Percentiles rank a stretch among this genome's conserved stretches.
Evolutionary conservation across 352 stramenopile genomes (phyloP).

Genomic region (Globisporangium cylindrosporum): DNA sequence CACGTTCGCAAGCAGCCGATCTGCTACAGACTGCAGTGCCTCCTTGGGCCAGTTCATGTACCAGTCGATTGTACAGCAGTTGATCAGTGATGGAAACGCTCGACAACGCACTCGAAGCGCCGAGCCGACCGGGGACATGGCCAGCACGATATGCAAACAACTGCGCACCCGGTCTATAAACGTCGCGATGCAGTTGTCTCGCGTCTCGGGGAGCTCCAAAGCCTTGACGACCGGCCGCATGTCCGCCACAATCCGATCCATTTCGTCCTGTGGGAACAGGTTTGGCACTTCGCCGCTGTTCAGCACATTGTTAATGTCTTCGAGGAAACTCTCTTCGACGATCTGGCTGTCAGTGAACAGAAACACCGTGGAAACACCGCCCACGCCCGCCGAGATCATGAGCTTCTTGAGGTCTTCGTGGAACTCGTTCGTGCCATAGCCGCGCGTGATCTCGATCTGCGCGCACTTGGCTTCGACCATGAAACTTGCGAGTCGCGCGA

Average conservation of each 20-base stretch:
- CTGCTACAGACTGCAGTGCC: conserved; percentile 89
- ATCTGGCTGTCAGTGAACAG: conserved; percentile 96
- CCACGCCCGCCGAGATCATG: conserved; percentile 91
- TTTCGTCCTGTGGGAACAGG: conserved; percentile 91
- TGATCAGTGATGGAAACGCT: conserved; percentile 94
- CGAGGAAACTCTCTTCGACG: conserved; percentile 92
- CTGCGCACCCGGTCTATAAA: conserved; percentile 92
- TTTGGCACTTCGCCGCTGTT: conserved; percentile 97
- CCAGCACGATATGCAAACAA: conserved; percentile 93
- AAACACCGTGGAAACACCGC: conserved; percentile 80
- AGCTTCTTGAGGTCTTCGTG: conserved; percentile 92
- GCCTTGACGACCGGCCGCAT: conserved; percentile 89
- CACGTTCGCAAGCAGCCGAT: conserved; percentile 82
- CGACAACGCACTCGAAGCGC: conserved; percentile 90
- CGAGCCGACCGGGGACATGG: conserved; percentile 93
- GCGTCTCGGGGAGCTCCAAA: conserved; percentile 86
- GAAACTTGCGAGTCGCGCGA: conserved; percentile 89
- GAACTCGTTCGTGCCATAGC: conserved; percentile 89
- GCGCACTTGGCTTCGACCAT: conserved; percentile 90
- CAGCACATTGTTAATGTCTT: conserved; percentile 97
- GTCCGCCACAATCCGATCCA: conserved; percentile 92
- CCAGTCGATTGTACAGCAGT: conserved; percentile 97
- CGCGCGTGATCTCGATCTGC: conserved; percentile 92
- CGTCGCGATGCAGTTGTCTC: conserved; percentile 87
- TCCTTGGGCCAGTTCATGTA: conserved; percentile 93